Conservation (phyloP, 306 rosid genomes). For the Notholithocarpus densiflorus region DNA sequence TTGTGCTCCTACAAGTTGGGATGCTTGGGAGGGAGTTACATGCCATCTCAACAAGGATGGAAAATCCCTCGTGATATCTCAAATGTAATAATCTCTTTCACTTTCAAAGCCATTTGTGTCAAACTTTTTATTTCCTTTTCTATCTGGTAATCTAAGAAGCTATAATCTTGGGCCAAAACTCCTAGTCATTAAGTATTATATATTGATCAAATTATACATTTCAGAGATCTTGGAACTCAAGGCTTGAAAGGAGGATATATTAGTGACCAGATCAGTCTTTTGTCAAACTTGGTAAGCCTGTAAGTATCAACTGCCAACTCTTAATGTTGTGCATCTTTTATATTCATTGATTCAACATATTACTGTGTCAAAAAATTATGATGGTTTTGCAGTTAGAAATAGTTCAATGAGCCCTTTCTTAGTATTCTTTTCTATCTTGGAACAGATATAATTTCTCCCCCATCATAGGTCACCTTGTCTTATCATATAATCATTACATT, state of each 20-base stretch:
- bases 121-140: not conserved
- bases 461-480: not conserved
- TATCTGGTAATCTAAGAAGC: not conserved
- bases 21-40: constrained; percentile 99
- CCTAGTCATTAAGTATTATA: not conserved
- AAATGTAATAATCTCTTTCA: constrained; percentile 59
- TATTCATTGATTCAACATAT: not conserved
- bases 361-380: not conserved
- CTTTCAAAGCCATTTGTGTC: not conserved
- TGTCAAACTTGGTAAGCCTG: constrained; percentile 95
- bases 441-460: not conserved
- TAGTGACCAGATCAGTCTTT: constrained; percentile 70
- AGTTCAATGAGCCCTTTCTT: not conserved
- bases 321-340: not conserved
- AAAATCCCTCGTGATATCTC: constrained; percentile 62
- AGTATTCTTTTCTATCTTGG: not conserved
- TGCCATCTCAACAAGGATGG: constrained; percentile 60
- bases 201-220: constrained; percentile 23
- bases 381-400: not conserved
- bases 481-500: not conserved
- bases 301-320: constrained; percentile 57
- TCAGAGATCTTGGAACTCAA: constrained; percentile 93
- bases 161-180: constrained; percentile 5
- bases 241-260: constrained; percentile 80
- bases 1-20: constrained; percentile 94